Evolutionary conservation across 2,329 filamentous ascomycete genomes (phyloP).

Genomic region (Pseudopyricularia cyperi): DNA sequence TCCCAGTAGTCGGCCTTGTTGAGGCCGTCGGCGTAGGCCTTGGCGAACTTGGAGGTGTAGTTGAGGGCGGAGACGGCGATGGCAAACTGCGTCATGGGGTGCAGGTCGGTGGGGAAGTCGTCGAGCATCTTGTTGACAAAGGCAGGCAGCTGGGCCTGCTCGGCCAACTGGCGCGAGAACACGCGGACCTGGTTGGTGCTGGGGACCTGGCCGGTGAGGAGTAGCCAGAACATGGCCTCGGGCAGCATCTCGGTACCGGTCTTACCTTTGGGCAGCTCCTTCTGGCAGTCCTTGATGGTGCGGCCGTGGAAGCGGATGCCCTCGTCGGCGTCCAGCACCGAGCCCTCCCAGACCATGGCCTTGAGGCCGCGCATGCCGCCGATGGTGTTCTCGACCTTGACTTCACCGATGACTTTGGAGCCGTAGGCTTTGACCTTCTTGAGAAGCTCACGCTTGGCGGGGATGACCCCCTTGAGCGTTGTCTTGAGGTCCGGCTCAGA

Average conservation of each 20-base stretch:
- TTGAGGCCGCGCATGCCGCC: constrained; percentile 97
- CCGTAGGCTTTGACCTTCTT: constrained; percentile 85
- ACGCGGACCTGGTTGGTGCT: constrained; percentile 67
- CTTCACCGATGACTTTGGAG: constrained; percentile 73
- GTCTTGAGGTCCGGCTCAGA: constrained; percentile 83
- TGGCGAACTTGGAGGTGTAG: constrained; percentile 86
- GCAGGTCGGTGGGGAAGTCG: constrained; percentile 75
- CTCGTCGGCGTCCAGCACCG: constrained; percentile 89
- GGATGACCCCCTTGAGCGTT: constrained; percentile 71
- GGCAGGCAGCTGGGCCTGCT: constrained; percentile 68
- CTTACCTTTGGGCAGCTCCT: constrained; percentile 82
- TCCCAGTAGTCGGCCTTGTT: constrained; percentile 99
- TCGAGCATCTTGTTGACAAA: constrained; percentile 85
- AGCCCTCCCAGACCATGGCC: constrained; percentile 98
- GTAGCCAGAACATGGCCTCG: constrained; percentile 98
- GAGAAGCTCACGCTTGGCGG: constrained; percentile 82
- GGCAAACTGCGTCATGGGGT: constrained; percentile 97
- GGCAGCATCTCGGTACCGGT: constrained; percentile 94
- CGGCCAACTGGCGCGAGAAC: constrained; percentile 76
- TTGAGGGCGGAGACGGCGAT: constrained; percentile 93
- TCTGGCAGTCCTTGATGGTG: constrained; percentile 96
- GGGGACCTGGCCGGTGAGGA: constrained; percentile 86
- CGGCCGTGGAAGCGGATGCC: constrained; percentile 96
- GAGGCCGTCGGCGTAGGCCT: constrained; percentile 79
- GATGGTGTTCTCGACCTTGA: constrained; percentile 87